Evolutionary conservation across 202 grass and related monocot species (phyloP).

Genomic region (Hordeum pubiflorum): DNA sequence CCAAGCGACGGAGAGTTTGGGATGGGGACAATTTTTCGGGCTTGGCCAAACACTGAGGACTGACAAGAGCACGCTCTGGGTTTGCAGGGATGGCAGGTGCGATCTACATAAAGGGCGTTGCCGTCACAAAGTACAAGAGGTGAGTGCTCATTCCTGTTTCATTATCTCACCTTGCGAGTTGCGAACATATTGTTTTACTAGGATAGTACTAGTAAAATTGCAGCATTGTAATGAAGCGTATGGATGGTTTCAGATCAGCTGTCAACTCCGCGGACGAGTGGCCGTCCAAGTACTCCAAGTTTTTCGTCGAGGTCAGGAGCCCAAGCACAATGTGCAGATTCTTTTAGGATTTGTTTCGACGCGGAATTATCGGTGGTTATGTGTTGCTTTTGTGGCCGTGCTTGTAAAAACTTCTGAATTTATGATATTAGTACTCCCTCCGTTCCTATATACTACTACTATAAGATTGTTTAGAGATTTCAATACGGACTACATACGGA

Average conservation of each 20-base stretch:
- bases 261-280: constrained; percentile 63
- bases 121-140: constrained; percentile 87
- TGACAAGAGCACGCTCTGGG: not conserved
- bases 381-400: not conserved
- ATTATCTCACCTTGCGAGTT: not conserved
- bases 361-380: not conserved
- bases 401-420: no score
- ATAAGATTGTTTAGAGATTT: no score
- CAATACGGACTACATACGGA: no score
- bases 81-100: constrained; percentile 69
- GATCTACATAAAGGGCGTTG: constrained; percentile 72
- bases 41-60: not conserved
- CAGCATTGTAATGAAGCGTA: not conserved
- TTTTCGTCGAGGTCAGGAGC: constrained; percentile 59
- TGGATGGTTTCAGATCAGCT: constrained; percentile 45
- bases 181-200: not conserved
- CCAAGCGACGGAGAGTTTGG: not conserved
- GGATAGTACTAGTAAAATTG: not conserved
- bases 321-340: not conserved
- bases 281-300: constrained; percentile 93
- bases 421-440: no score
- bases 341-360: not conserved
- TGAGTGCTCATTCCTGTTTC: not conserved
- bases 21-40: not conserved
- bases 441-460: no score